Evolutionary conservation across 1,284 basidiomycete genomes (phyloP), one percentile per base, ranked within the genome.

Genomic region (Melampsora medusae): DNA sequence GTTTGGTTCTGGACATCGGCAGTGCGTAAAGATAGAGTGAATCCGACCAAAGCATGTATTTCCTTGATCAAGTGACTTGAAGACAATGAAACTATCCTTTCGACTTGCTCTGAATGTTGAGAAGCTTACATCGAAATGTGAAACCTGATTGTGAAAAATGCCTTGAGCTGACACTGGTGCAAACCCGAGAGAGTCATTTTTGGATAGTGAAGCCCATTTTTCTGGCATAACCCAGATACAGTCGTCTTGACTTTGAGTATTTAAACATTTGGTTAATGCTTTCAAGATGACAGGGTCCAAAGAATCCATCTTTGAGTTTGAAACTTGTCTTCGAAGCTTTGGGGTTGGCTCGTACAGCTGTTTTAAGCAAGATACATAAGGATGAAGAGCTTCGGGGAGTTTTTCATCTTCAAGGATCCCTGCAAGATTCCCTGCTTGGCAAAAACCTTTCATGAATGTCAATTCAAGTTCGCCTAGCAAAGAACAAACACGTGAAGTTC

Each of bases 391-490:
- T 38, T 38, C 35, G 0, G 35, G 35, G 1, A 38, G 35, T 38
- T 38, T 38, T 6, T 38, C 35, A 38, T 38, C 35, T 38, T 38
- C 6, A 5, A 74, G 50, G 22, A 74, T 49, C 5, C 65, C 65
- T 17, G 60, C 3, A 0, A 74, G 42, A 19, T 74, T 74, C 0
- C 65, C 72, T 19, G 56, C n/a, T 9, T 42, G 72, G 72, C 49
- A 74, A 22, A 67, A 74, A 38, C 67, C 67, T 1, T 50, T 74
- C 31, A 74, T 46, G 46, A 67, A 75, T 1, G 65, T 75, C 28
- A 38, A 35, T 50, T 75, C 72, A 31, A 75, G 50, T 56, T 75
- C n/a, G 28, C 72, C 72, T 75, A 28, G 46, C n/a, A n/a, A n/a
- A 56, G 25, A 35, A n/a, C n/a, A n/a, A n/a, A n/a, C n/a, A n/a